A percentile compares a stretch with the other conserved stretches of the same genome.
Conservation (phyloP, 2,329 filamentous ascomycete species). For the Piedraia hortae region DNA sequence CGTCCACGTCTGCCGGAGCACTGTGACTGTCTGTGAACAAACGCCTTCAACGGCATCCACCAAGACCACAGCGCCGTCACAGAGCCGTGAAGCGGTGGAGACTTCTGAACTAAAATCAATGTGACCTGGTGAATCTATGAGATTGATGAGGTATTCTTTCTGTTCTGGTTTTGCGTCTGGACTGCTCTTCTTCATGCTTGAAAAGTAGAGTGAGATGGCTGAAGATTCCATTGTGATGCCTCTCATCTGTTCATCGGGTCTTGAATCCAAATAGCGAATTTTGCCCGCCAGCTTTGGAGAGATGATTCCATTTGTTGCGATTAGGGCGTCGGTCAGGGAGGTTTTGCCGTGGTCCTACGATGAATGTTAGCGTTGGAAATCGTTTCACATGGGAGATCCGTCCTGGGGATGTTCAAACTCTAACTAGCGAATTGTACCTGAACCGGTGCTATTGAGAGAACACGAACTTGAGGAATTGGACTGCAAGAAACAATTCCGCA, state of each 20-base stretch:
- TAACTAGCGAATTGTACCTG: too few relatives aligned
- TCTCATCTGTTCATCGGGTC: constrained; percentile 80
- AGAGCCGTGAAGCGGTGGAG: constrained; percentile 77
- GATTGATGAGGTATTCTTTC: constrained; percentile 82
- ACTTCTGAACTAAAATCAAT: constrained; percentile 98
- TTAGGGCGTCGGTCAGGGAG: constrained; percentile 78
- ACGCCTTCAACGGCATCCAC: constrained; percentile 95
- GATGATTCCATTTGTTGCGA: constrained; percentile 98
- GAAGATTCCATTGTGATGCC: constrained; percentile 99
- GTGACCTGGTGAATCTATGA: constrained; percentile 93
- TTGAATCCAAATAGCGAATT: constrained; percentile 87
- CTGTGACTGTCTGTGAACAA: constrained; percentile 93
- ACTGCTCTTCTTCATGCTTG: constrained; percentile 48
- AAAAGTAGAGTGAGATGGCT: constrained; percentile 88
- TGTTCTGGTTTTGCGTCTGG: constrained; percentile 27
- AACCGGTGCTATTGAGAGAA: too few relatives aligned
- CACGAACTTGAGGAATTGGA: too few relatives aligned
- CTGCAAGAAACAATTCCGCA: too few relatives aligned
- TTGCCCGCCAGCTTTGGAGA: constrained; percentile 92
- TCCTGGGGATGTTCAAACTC: too few relatives aligned
- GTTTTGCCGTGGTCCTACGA: constrained; percentile 81
- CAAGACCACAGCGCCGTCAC: constrained; percentile 78
- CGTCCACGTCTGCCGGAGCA: constrained; percentile 78
- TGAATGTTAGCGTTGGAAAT: constrained; percentile 1
- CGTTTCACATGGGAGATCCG: not conserved